Evolutionary conservation across 768 basidiomycete genomes (phyloP).

Genomic region (Calvatia gigantea): DNA sequence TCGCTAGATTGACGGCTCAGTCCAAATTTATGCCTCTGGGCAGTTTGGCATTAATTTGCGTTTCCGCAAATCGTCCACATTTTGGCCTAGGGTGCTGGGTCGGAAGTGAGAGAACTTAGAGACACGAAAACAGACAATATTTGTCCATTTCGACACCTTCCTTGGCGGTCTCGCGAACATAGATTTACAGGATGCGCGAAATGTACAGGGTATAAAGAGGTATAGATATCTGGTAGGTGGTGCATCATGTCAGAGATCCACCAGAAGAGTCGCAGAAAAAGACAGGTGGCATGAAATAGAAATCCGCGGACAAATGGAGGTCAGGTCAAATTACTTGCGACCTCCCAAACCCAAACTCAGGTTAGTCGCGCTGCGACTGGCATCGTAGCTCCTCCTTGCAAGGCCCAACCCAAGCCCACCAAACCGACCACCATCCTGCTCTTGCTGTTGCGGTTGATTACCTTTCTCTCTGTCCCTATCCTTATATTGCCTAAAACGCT

Average conservation of each 20-base stretch:
- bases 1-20: too few species aligned
- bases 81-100: too few species aligned
- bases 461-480: conserved; percentile 9
- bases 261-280: background rate
- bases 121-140: too few species aligned
- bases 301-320: background rate
- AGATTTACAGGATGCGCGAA: too few species aligned
- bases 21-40: too few species aligned
- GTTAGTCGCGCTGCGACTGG: conserved; percentile 52
- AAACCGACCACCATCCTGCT: conserved; percentile 49
- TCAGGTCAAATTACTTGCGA: background rate
- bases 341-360: conserved; percentile 25
- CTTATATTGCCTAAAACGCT: background rate
- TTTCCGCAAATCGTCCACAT: too few species aligned
- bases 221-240: background rate
- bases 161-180: too few species aligned
- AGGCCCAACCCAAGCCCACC: conserved; percentile 17
- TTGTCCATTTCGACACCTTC: too few species aligned
- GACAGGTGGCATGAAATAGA: background rate
- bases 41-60: too few species aligned
- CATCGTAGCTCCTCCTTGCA: conserved; percentile 37
- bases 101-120: too few species aligned
- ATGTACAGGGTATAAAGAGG: background rate
- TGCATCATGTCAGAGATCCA: background rate
- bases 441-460: conserved; percentile 15